Percentiles rank a stretch among this genome's conserved stretches.
These are phyloP conservation scores for Globisporangium emineosum DNA, from an alignment of 352 stramenopile genomes.

Conservation along the genomic window DNA sequence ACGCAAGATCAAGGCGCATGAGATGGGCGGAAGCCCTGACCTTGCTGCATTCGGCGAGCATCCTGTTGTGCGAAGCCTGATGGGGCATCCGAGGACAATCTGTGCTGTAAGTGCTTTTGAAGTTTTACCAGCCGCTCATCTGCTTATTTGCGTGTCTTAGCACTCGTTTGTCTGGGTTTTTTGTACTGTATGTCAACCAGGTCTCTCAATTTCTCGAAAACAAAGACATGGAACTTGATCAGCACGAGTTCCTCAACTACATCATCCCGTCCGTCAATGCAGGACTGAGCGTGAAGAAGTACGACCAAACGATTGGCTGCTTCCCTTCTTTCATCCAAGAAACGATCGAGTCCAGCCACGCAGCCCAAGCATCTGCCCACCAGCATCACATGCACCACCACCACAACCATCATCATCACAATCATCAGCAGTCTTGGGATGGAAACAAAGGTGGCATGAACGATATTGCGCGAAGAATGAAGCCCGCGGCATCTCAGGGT, in stretches of 20 bases:
- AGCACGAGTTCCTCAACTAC: constrained; percentile 78
- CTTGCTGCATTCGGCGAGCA: constrained; percentile 59
- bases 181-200: constrained; percentile 12
- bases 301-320: constrained; percentile 13
- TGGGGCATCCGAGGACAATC: constrained; percentile 66
- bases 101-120: constrained; percentile 41
- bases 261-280: constrained; percentile 81
- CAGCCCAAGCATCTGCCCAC: constrained; percentile 17
- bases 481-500: constrained; percentile 12
- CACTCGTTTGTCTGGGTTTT: not conserved
- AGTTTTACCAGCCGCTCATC: not conserved
- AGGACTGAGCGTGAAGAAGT: constrained; percentile 47
- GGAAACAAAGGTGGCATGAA: not conserved
- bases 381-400: constrained; percentile 28
- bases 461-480: constrained; percentile 8
- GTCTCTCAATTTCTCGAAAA: constrained; percentile 79
- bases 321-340: constrained; percentile 15
- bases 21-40: constrained; percentile 73
- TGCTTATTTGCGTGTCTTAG: not conserved
- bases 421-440: constrained; percentile 13
- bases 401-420: constrained; percentile 15
- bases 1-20: constrained; percentile 68
- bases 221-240: constrained; percentile 82
- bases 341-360: constrained; percentile 4
- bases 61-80: constrained; percentile 57